Evolutionary conservation across 371 early-diverging fungal species (phyloP).

Genomic region (Dinochytrium kinnereticum): DNA sequence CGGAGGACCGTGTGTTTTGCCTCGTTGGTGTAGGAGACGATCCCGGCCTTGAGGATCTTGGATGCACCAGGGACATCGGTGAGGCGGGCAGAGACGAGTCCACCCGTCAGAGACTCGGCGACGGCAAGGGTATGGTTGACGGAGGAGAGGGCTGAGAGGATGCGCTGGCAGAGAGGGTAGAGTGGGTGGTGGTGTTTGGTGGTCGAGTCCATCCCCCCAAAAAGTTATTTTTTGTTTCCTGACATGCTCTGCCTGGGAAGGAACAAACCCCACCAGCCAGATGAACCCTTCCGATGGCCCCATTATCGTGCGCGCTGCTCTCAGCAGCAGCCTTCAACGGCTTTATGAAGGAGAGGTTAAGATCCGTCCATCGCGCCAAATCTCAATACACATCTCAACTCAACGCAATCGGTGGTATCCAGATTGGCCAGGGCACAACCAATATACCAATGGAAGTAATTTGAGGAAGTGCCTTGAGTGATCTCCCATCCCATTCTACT

Average conservation of each 20-base stretch:
- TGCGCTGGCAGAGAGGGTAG: neutral
- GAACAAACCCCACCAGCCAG: too few relatives aligned
- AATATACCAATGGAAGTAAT: conserved; percentile 32
- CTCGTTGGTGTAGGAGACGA: conserved; percentile 28
- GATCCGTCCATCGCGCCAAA: too few relatives aligned
- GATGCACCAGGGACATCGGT: conserved; percentile 20
- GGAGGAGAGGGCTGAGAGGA: neutral
- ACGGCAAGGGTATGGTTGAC: conserved; percentile 16
- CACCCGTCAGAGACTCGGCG: conserved; percentile 28
- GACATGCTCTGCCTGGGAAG: too few relatives aligned
- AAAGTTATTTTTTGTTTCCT: too few relatives aligned
- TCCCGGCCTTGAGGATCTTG: conserved; percentile 17
- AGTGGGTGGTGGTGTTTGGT: neutral
- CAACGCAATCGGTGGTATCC: too few relatives aligned
- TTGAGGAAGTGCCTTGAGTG: neutral
- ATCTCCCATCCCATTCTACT: neutral
- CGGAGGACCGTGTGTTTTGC: conserved; percentile 4
- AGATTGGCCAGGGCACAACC: conserved; percentile 33
- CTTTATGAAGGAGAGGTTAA: too few relatives aligned
- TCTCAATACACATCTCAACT: too few relatives aligned
- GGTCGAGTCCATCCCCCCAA: too few relatives aligned
- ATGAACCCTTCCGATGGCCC: too few relatives aligned
- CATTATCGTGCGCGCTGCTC: too few relatives aligned
- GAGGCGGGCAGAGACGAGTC: conserved; percentile 21
- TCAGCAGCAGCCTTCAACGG: too few relatives aligned